Conservation (phyloP, 2,329 filamentous ascomycete species). For the Alternaria panax region DNA sequence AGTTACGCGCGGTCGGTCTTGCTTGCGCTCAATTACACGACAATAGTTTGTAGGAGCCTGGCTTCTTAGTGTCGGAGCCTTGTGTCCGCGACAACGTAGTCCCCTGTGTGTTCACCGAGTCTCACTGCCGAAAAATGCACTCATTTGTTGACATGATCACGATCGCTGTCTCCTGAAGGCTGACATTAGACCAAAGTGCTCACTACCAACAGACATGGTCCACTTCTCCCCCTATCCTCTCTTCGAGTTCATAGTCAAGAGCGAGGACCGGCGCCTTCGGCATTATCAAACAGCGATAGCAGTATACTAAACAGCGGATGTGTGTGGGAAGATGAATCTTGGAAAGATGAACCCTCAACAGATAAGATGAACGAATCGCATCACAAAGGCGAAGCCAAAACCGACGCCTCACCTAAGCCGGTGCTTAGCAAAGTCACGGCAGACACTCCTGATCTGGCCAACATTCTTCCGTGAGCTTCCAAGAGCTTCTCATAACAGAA, state of each 20-base stretch:
- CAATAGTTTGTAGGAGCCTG: background rate
- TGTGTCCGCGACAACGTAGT: background rate
- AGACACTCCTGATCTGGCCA: background rate
- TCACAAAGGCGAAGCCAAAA: background rate
- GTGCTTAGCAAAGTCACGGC: fast-evolving
- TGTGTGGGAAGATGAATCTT: background rate
- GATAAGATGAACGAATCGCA: background rate
- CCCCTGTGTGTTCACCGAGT: background rate
- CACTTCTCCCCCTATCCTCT: background rate
- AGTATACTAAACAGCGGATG: too few species aligned
- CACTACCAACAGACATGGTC: background rate
- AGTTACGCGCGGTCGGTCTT: background rate
- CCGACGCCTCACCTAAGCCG: background rate
- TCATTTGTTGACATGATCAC: background rate
- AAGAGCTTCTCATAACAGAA: background rate
- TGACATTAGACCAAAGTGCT: background rate
- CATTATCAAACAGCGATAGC: background rate
- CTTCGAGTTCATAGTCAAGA: background rate
- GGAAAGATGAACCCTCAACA: background rate
- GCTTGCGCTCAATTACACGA: background rate
- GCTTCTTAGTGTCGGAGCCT: background rate
- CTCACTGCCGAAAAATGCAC: background rate
- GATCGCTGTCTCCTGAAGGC: background rate
- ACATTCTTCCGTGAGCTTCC: background rate
- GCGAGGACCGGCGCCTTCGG: background rate